Evolutionary conservation across 208 protist species (phyloP), one percentile per base, ranked within the genome.

Genomic region (Leishmania arabica): DNA sequence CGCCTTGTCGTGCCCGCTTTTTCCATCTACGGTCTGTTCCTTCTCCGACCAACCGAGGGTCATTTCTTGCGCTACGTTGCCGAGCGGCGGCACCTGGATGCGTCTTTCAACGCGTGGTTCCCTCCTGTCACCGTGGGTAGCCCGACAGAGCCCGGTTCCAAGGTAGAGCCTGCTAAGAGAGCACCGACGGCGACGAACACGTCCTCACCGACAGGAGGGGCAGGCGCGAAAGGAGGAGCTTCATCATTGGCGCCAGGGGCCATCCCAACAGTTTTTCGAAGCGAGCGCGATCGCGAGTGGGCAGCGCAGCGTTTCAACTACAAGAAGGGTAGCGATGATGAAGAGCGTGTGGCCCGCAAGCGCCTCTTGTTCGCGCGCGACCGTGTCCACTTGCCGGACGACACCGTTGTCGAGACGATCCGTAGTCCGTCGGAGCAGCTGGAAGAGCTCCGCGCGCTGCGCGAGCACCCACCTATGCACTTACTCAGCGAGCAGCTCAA

Each of bases 11-110:
- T 96, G 31, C 91, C 91, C 7, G 82, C 69, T 45, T 94, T 96
- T 82, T 77, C 84, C 27, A 11, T 85, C 19, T 92, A 90, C 74
- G 89, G 88, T 1, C 84, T 96, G 19, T 91, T 93, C 72, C 47
- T 96, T 51, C 56, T 91, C 3, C 89, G 93, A 8, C 93, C 93
- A 31, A 91, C 86, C 31, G 88, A 96, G 78, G 93, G 93, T 3
- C 93, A 96, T 76, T 96, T 96, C 58, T 65, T 95, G 37, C 89
- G 93, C 37, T 95, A 96, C 81, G 54, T 94, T 45, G 91, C 90
- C 6, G 91, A 94, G 84, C 89, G 93, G 27, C 86, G 93, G 27
- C 89, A 92, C 82, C 81, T 89, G 58, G 93, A 96, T 31, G 17
- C 84, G 3, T 21, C 64, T 15, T 95, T 96, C 80, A 93, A 96